phyloP scores from a whole-genome alignment of 257 asterid species.

The Solanum pinnatisectum region DNA sequence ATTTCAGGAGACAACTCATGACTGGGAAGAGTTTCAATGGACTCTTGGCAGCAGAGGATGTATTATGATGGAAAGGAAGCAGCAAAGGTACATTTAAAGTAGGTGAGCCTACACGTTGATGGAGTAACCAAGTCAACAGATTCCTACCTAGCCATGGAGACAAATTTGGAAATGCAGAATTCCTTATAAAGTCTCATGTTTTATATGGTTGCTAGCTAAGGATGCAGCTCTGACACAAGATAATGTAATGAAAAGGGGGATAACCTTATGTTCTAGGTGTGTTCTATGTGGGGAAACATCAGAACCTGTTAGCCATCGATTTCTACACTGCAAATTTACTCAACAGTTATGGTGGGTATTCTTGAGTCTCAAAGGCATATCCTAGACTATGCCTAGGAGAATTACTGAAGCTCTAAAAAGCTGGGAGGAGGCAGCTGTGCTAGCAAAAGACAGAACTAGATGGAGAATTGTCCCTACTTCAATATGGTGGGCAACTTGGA shows the following conservation, averaged over 20 bases:
- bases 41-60: not conserved
- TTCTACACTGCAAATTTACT: not conserved
- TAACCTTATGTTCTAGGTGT: not conserved
- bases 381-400: not conserved
- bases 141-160: not conserved
- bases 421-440: not conserved
- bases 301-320: not conserved
- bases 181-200: not conserved
- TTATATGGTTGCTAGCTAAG: not conserved
- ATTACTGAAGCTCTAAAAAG: not conserved
- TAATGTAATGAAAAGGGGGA: not conserved
- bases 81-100: not conserved
- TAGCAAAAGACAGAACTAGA: not conserved
- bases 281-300: not conserved
- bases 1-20: not conserved
- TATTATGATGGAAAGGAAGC: not conserved
- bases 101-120: not conserved
- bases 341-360: not conserved
- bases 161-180: not conserved
- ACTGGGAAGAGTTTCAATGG: not conserved
- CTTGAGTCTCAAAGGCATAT: not conserved
- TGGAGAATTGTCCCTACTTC: not conserved
- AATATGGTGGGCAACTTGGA: not conserved
- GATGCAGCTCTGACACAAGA: not conserved
- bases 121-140: not conserved